Conservation (phyloP, 2,329 filamentous ascomycete species). For the Kalaharituber pfeilii region DNA sequence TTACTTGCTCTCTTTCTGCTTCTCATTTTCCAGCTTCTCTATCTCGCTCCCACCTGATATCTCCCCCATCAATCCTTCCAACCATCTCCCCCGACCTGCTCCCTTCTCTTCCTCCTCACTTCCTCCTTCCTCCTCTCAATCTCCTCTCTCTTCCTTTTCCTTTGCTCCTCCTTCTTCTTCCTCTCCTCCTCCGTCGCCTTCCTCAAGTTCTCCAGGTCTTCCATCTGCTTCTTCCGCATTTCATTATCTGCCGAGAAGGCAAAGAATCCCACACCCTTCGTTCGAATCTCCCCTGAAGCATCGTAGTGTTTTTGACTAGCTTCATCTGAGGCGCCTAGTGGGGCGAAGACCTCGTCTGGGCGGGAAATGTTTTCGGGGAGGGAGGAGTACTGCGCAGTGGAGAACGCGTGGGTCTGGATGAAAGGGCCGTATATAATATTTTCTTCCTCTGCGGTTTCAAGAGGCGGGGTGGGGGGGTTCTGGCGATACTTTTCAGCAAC, state of each 20-base stretch:
- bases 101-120: constrained; percentile 37
- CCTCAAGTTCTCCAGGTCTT: constrained; percentile 48
- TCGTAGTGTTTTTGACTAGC: constrained; percentile 78
- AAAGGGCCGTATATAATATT: constrained; percentile 71
- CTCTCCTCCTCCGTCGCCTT: constrained; percentile 46
- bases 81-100: constrained; percentile 56
- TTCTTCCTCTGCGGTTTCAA: constrained; percentile 16
- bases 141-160: constrained; percentile 35
- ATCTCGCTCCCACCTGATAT: constrained; percentile 7
- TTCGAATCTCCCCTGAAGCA: constrained; percentile 63
- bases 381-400: constrained; percentile 1
- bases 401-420: constrained; percentile 53
- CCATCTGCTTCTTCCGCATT: constrained; percentile 55
- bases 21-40: constrained; percentile 5
- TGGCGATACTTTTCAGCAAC: constrained; percentile 49
- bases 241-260: constrained; percentile 65
- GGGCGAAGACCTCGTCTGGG: constrained; percentile 1
- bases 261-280: constrained; percentile 82
- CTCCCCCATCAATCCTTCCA: constrained; percentile 39
- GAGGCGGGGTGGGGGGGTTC: constrained; percentile 26
- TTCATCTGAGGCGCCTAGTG: constrained; percentile 37
- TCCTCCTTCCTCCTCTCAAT: constrained; percentile 28
- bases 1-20: neutral
- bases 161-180: constrained; percentile 40
- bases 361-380: constrained; percentile 23